phyloP scores from a whole-genome alignment of 768 basidiomycete genomes.

The Hygrocybe coccinea region DNA sequence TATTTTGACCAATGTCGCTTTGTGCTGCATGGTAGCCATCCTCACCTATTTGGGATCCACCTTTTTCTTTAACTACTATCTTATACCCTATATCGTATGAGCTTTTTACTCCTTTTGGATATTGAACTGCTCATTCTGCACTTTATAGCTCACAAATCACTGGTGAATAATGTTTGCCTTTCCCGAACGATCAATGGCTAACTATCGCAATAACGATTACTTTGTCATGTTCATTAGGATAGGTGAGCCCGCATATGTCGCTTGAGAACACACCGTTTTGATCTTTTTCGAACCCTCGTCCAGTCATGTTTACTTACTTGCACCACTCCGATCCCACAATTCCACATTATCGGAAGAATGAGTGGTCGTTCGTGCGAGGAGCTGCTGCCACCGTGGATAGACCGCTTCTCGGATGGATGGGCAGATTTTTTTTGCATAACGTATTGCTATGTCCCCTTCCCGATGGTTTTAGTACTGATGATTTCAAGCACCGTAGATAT shows the following conservation, averaged over 20 bases:
- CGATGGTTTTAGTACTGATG: neutral
- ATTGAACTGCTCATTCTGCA: neutral
- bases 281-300: neutral
- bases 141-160: slow-evolving; percentile 7
- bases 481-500: slow-evolving; percentile 29
- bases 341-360: slow-evolving; percentile 53
- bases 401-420: slow-evolving; percentile 55
- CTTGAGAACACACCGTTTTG: too few species aligned
- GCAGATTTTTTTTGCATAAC: slow-evolving; percentile 53
- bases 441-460: slow-evolving; percentile 21
- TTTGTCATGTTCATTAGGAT: neutral
- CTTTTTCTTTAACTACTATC: slow-evolving; percentile 38
- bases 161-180: neutral
- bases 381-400: slow-evolving; percentile 59
- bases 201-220: too few species aligned
- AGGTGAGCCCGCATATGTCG: too few species aligned
- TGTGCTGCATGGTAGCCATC: slow-evolving; percentile 34
- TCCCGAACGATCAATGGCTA: too few species aligned
- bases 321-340: slow-evolving; percentile 58
- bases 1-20: slow-evolving; percentile 40
- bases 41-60: slow-evolving; percentile 27
- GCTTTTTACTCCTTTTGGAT: slow-evolving; percentile 8
- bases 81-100: slow-evolving; percentile 48
- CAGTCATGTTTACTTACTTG: slow-evolving; percentile 56
- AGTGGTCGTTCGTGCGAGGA: slow-evolving; percentile 59